phyloP scores from a whole-genome alignment of 345 rosid species.

The Eucalyptus victrix region DNA sequence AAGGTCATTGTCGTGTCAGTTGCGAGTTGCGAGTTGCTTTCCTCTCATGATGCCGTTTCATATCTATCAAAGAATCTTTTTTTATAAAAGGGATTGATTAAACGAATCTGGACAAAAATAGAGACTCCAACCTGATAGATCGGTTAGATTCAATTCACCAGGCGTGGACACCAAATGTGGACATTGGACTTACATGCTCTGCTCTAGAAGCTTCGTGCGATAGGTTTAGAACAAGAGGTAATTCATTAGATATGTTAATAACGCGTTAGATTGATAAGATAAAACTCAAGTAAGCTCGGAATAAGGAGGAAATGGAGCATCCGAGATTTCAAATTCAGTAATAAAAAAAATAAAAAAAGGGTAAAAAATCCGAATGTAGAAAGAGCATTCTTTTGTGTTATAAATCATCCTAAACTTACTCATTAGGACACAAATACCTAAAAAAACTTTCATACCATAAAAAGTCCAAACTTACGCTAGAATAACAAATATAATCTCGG shows the following conservation, averaged over 20 bases:
- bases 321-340: too few species aligned
- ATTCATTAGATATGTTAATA: not conserved
- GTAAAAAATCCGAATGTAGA: too few species aligned
- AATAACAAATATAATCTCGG: too few species aligned
- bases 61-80: not conserved
- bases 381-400: not conserved
- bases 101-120: accelerated
- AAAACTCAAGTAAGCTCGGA: too few species aligned
- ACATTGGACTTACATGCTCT: not conserved
- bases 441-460: too few species aligned
- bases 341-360: accelerated
- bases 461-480: too few species aligned
- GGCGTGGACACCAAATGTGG: accelerated
- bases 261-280: too few species aligned
- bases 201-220: not conserved
- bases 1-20: accelerated
- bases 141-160: not conserved
- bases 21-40: not conserved
- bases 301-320: not conserved
- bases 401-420: not conserved
- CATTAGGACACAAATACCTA: not conserved
- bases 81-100: too few species aligned
- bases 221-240: not conserved
- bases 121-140: too few species aligned
- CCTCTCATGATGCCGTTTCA: too few species aligned